A percentile compares a stretch with the other conserved stretches of the same genome.
Evolutionary conservation across 2,329 filamentous ascomycete species (phyloP).

Genomic region (Rutstroemia sydowiana): DNA sequence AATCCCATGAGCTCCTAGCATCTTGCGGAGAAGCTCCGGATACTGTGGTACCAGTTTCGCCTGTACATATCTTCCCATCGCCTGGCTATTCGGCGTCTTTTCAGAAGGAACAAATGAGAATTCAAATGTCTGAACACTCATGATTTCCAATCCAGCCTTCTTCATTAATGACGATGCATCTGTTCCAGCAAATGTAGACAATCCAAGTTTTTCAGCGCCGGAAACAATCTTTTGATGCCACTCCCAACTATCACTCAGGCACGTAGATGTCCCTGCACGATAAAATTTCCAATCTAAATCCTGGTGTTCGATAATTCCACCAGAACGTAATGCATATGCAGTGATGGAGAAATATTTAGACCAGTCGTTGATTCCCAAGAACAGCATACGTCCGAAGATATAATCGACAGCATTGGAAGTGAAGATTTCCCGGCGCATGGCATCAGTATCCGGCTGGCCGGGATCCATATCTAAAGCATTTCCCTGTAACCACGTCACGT

Average conservation of each 20-base stretch:
- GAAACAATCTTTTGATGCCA: constrained; percentile 3
- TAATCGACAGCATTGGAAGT: neutral
- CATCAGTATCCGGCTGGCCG: neutral
- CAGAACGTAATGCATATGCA: neutral
- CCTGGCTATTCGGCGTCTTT: constrained; percentile 2
- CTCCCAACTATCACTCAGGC: constrained; percentile 1
- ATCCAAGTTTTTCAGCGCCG: neutral
- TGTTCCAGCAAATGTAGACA: neutral
- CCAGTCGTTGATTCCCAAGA: constrained; percentile 5
- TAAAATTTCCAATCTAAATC: constrained; percentile 10
- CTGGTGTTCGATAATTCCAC: constrained; percentile 7
- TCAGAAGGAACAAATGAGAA: constrained; percentile 2
- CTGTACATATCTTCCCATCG: constrained; percentile 7
- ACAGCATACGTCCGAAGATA: constrained; percentile 6
- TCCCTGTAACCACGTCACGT: constrained; percentile 1
- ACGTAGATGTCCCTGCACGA: neutral
- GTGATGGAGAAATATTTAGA: constrained; percentile 1
- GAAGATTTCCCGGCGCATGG: constrained; percentile 3
- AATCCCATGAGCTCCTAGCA: neutral
- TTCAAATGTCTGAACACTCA: constrained; percentile 1
- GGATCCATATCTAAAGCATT: constrained; percentile 3
- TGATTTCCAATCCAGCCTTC: neutral
- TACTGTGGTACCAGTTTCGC: constrained; percentile 8
- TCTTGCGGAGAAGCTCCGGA: constrained; percentile 1
- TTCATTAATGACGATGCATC: neutral